These are phyloP conservation scores for Mortierella sp. DNA, from an alignment of 371 early-diverging fungal genomes.

Conservation along the genomic window DNA sequence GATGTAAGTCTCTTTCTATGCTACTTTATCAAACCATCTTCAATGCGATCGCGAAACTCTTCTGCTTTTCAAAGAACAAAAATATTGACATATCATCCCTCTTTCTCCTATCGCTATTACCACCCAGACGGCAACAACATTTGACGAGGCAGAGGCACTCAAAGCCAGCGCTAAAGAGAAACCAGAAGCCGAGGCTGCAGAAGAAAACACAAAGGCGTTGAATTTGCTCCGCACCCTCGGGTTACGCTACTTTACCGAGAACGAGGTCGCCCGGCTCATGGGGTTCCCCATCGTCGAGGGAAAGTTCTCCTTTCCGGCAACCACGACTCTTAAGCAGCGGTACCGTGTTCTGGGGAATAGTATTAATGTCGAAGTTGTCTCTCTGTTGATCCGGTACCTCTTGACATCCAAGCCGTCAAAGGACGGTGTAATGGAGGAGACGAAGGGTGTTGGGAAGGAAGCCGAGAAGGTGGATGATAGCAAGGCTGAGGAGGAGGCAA, in stretches of 20 bases:
- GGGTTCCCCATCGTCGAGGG: slow-evolving; percentile 76
- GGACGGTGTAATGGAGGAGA: not conserved
- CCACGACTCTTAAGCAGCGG: slow-evolving; percentile 69
- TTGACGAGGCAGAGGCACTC: slow-evolving; percentile 35
- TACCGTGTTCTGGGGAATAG: slow-evolving; percentile 79
- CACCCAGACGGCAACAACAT: slow-evolving; percentile 32
- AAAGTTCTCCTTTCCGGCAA: slow-evolving; percentile 65
- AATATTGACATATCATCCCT: not conserved
- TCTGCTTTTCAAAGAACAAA: no score
- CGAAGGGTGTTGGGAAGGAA: not conserved
- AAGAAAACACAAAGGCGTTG: slow-evolving; percentile 31
- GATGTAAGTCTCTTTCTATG: slow-evolving; percentile 58
- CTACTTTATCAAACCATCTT: not conserved
- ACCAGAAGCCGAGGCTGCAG: slow-evolving; percentile 1
- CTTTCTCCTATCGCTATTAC: not conserved
- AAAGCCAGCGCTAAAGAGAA: slow-evolving; percentile 13
- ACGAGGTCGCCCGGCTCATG: slow-evolving; percentile 85
- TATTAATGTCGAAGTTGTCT: slow-evolving; percentile 75
- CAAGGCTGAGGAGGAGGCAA: not conserved
- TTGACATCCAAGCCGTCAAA: slow-evolving; percentile 53
- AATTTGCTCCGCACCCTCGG: slow-evolving; percentile 55
- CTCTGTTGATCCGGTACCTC: slow-evolving; percentile 67
- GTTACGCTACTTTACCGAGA: slow-evolving; percentile 84
- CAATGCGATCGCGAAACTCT: no score
- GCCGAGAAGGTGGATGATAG: not conserved